Conservation (phyloP, 2,329 filamentous ascomycete species). For the Trematosphaeria pertusa region DNA sequence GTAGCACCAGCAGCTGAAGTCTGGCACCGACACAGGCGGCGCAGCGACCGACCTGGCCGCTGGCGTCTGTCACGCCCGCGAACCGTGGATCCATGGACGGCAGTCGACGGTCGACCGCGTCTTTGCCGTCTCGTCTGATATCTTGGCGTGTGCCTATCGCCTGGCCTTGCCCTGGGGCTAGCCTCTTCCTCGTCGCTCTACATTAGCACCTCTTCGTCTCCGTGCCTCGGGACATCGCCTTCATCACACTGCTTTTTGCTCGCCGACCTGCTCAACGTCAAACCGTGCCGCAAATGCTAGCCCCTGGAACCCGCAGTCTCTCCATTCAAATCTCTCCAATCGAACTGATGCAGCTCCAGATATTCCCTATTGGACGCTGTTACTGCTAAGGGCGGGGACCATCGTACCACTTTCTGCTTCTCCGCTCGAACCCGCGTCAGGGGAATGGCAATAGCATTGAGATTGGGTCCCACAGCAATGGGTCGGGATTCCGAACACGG, state of each 20-base stretch:
- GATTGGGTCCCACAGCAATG: not conserved
- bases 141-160: not conserved
- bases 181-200: not conserved
- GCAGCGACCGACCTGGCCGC: too few relatives aligned
- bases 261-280: constrained; percentile 9
- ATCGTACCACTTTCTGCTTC: too few relatives aligned
- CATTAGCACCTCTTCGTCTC: not conserved
- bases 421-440: not conserved
- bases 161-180: not conserved
- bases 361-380: too few relatives aligned
- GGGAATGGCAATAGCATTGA: not conserved
- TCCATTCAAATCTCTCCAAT: not conserved
- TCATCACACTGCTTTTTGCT: not conserved
- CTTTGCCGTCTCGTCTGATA: not conserved
- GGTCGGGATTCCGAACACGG: not conserved
- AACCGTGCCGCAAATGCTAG: constrained; percentile 7
- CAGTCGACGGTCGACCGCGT: not conserved
- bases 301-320: constrained; percentile 6
- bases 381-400: too few relatives aligned
- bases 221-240: not conserved
- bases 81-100: not conserved
- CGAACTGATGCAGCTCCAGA: too few relatives aligned
- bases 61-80: not conserved
- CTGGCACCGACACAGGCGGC: too few relatives aligned
- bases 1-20: too few relatives aligned